Evolutionary conservation across 2,329 filamentous ascomycete genomes (phyloP).

Genomic region (Alternaria novae-zelandiae): DNA sequence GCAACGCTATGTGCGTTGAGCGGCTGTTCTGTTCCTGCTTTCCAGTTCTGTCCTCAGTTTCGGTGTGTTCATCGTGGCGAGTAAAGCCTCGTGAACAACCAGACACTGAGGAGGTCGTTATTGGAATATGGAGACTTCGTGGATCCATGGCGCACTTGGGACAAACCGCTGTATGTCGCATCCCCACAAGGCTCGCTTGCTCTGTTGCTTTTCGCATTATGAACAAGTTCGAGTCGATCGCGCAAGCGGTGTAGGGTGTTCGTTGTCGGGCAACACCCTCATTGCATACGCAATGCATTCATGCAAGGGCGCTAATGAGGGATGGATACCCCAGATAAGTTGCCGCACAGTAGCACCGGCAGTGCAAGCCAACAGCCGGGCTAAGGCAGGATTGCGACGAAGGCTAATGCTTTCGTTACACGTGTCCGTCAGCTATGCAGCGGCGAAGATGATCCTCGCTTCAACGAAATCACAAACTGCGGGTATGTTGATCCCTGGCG

Average conservation of each 20-base stretch:
- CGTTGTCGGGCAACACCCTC: background rate
- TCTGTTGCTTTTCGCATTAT: background rate
- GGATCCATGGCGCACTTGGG: background rate
- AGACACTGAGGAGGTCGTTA: slow-evolving; percentile 23
- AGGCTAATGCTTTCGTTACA: slow-evolving; percentile 6
- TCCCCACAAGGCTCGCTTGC: background rate
- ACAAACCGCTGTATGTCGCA: background rate
- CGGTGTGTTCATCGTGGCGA: background rate
- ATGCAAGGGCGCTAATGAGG: slow-evolving; percentile 20
- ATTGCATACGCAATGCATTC: slow-evolving; percentile 18
- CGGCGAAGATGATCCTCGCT: background rate
- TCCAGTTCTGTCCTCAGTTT: background rate
- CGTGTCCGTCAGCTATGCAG: slow-evolving; percentile 5
- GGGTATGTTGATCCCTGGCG: background rate
- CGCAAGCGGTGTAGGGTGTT: background rate
- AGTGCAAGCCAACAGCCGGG: slow-evolving; percentile 10
- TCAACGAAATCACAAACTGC: background rate
- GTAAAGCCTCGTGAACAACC: slow-evolving; percentile 22
- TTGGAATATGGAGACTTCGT: background rate
- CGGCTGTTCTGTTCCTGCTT: slow-evolving; percentile 12
- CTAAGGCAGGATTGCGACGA: background rate
- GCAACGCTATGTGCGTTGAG: slow-evolving; percentile 21
- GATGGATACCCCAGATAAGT: slow-evolving; percentile 20
- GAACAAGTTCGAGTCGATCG: background rate
- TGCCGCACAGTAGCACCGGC: slow-evolving; percentile 13